Evolutionary conservation across 805 yeast species (phyloP).

Genomic region (Zygoascus biomembranicola): DNA sequence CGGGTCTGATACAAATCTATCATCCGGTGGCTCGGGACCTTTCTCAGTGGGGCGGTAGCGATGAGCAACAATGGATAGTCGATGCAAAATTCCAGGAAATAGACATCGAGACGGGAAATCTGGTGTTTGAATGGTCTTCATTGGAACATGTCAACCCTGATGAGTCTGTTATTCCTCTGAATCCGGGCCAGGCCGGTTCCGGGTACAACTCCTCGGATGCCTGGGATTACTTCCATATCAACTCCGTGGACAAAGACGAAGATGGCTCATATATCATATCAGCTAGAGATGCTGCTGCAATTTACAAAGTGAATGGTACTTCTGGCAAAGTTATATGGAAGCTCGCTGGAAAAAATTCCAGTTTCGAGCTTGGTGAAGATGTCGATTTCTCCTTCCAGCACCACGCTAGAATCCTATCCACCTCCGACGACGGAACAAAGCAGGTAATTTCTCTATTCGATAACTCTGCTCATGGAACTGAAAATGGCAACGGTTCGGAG

Average conservation of each 20-base stretch:
- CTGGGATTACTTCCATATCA: constrained; percentile 12
- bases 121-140: constrained; percentile 10
- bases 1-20: constrained; percentile 7
- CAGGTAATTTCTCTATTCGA: constrained; percentile 8
- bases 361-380: constrained; percentile 5
- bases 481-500: constrained; percentile 3
- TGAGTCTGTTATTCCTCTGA: constrained; percentile 8
- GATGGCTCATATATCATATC: constrained; percentile 7
- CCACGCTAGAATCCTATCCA: constrained; percentile 8
- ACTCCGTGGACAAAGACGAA: constrained; percentile 10
- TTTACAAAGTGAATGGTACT: constrained; percentile 8
- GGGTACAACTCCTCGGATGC: constrained; percentile 10
- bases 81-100: constrained; percentile 9
- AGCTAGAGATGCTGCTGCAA: constrained; percentile 11
- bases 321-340: constrained; percentile 10
- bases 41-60: constrained; percentile 3
- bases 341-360: constrained; percentile 7
- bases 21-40: constrained; percentile 8
- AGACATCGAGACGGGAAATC: constrained; percentile 8
- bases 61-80: constrained; percentile 8
- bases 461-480: constrained; percentile 12
- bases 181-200: constrained; percentile 9
- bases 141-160: constrained; percentile 7
- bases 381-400: constrained; percentile 10
- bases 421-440: constrained; percentile 4